Evolutionary conservation across 2,329 filamentous ascomycete genomes (phyloP), one percentile per base, ranked within the genome.

Genomic region (Curvularia sp.): DNA sequence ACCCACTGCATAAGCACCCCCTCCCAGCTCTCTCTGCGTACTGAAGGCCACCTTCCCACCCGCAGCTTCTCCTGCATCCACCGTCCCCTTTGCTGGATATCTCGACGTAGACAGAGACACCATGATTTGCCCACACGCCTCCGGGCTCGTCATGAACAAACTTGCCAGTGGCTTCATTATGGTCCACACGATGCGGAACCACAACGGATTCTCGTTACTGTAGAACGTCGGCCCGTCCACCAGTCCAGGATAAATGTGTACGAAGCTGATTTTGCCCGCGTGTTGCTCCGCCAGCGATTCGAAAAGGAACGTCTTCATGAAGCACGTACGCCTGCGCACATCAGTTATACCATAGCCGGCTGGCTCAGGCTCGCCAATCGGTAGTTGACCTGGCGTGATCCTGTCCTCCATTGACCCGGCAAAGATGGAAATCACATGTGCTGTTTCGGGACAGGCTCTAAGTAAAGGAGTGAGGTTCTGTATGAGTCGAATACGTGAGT

Each of bases 401-500:
- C 53, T 61, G 20, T 67, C 66, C 55, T 78, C 75, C 8, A 66
- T 49, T 15, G 62, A 63, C 2, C 73, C 72, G 1, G 72, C 73
- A 49, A 73, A 78, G 18, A 78, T 67, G 26, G 77, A 78, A 12
- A 77, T 67, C 22, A 76, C 65, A 67, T 69, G 53, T 71, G 71
- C 59, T 5, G 61, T 47, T 1, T 13, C 41, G 1, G 59, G 59
- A 15, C 62, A 66, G 5, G 62, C 59, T 4, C 63, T 61, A 6
- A 80, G 66, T 1, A 79, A 66, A 1, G 78, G 77, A 0, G 76
- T 65, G 6, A 81, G 70, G 26, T 76, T 75, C 18, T 69, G 53
- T 18, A 74, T 72, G 62, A 80, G 79, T n/a, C 77, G 73, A 42
- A 70, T 71, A 26, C 79, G 78, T 6, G 73, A 69, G 63, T 80